These are phyloP conservation scores for Trypanosoma platydactyli DNA, from an alignment of 208 protist genomes.

Conservation along the genomic window DNA sequence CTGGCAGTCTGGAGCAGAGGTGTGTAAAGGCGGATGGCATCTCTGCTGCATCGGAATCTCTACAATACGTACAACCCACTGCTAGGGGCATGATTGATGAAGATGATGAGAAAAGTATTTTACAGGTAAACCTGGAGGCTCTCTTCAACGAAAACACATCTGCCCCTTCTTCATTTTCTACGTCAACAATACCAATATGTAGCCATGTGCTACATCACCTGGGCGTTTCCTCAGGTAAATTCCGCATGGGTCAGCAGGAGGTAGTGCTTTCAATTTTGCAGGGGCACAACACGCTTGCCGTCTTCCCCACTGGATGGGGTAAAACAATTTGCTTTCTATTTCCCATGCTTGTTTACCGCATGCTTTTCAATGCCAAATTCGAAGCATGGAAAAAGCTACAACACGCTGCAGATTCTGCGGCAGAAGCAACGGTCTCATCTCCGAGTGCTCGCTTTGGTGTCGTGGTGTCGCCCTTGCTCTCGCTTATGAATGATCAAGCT, in stretches of 20 bases:
- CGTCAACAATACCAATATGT: conserved; percentile 44
- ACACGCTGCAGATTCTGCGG: conserved; percentile 2
- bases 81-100: background rate
- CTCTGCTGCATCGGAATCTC: background rate
- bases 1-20: background rate
- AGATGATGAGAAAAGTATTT: conserved; percentile 41
- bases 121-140: conserved; percentile 33
- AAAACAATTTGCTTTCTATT: conserved; percentile 97
- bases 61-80: background rate
- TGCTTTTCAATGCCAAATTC: conserved; percentile 57
- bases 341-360: conserved; percentile 85
- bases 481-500: conserved; percentile 96
- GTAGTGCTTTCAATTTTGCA: conserved; percentile 67
- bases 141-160: conserved; percentile 28
- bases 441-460: conserved; percentile 55
- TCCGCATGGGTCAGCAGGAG: conserved; percentile 80
- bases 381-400: conserved; percentile 36
- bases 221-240: conserved; percentile 50
- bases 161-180: conserved; percentile 2
- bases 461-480: conserved; percentile 95
- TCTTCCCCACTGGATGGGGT: conserved; percentile 95
- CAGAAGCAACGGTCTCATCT: conserved; percentile 24
- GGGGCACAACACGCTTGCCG: conserved; percentile 75
- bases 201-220: conserved; percentile 61
- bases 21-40: background rate